Evolutionary conservation across 169 alveolate species (phyloP).

Genomic region (Theileria annulata): DNA sequence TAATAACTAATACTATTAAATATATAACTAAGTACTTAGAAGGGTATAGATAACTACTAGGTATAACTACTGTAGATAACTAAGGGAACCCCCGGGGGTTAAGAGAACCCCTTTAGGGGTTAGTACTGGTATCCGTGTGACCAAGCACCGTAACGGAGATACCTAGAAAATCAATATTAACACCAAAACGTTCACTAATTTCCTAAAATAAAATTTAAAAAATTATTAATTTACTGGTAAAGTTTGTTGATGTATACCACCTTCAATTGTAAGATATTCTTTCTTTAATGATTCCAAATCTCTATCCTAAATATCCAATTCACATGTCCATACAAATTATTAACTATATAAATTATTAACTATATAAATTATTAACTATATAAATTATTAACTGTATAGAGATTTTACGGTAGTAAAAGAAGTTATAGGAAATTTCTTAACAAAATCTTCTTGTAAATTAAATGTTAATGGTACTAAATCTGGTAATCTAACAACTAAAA

Average conservation of each 20-base stretch:
- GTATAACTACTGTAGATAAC: too few relatives aligned
- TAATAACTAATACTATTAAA: too few relatives aligned
- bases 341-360: background rate
- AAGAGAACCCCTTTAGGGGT: too few relatives aligned
- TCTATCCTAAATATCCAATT: background rate
- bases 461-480: constrained; percentile 58
- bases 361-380: background rate
- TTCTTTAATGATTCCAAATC: constrained; percentile 51
- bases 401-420: constrained; percentile 1
- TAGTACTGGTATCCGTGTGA: too few relatives aligned
- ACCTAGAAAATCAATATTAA: constrained; percentile 49
- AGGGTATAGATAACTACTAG: too few relatives aligned
- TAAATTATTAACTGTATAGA: background rate
- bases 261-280: constrained; percentile 36
- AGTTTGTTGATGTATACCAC: constrained; percentile 61
- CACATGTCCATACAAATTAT: too few relatives aligned
- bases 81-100: too few relatives aligned
- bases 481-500: constrained; percentile 32
- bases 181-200: constrained; percentile 33
- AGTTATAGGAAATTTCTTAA: background rate
- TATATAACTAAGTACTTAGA: too few relatives aligned
- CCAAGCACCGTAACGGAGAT: too few relatives aligned
- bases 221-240: constrained; percentile 12
- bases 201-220: background rate
- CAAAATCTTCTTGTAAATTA: constrained; percentile 50